These are phyloP conservation scores for Cyclocybe cylindracea DNA, from an alignment of 768 basidiomycete genomes.

Conservation along the genomic window DNA sequence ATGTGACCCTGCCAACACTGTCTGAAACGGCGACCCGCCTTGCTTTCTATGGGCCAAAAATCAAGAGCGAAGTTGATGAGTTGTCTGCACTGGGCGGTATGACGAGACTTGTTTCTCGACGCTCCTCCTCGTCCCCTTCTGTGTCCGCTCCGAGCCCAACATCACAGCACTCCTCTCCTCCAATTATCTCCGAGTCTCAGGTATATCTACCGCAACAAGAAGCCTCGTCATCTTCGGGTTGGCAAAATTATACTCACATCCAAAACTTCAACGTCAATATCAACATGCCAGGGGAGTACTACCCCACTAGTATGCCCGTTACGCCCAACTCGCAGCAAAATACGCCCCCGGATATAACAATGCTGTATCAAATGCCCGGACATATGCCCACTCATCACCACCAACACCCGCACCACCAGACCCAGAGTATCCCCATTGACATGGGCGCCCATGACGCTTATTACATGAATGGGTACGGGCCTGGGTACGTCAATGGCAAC, in stretches of 20 bases:
- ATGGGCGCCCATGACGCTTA: conserved; percentile 9
- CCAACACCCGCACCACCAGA: conserved; percentile 12
- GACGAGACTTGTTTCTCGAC: conserved; percentile 60
- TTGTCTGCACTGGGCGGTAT: conserved; percentile 62
- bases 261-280: conserved; percentile 35
- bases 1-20: conserved; percentile 20
- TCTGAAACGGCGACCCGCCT: conserved; percentile 26
- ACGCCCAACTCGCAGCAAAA: conserved; percentile 12
- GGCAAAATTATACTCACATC: conserved; percentile 35
- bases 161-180: conserved; percentile 49
- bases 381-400: conserved; percentile 15
- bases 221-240: conserved; percentile 13
- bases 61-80: conserved; percentile 65
- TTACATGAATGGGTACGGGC: conserved; percentile 8
- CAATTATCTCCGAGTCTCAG: conserved; percentile 23
- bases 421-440: conserved; percentile 27
- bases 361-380: conserved; percentile 19
- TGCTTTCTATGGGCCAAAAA: conserved; percentile 36
- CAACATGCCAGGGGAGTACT: conserved; percentile 22
- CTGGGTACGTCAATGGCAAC: conserved; percentile 11
- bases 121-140: conserved; percentile 48
- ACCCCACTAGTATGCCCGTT: conserved; percentile 10
- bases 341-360: conserved; percentile 8
- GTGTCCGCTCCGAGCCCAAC: conserved; percentile 42
- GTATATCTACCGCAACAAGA: conserved; percentile 1